Evolutionary conservation across 2,329 filamentous ascomycete species (phyloP), one percentile per base, ranked within the genome.

Genomic region (Drechslerella coelobrocha): DNA sequence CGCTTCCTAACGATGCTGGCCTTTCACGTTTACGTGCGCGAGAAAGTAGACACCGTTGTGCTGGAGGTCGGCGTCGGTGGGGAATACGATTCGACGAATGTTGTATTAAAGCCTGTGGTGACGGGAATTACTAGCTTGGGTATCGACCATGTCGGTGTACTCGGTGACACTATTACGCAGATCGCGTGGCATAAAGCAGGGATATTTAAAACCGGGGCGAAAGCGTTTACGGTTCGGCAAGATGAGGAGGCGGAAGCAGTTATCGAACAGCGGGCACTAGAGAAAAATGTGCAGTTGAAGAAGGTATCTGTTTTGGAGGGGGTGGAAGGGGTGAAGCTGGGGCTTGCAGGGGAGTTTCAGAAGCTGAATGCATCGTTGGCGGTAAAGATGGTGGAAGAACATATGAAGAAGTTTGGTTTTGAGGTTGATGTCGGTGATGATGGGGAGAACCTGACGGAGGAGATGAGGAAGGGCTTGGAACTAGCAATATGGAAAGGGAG

Each of bases 11-110:
- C 93, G 0, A 83, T 99, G 37, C 84, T 97, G 81, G 92, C 92
- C 1, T 86, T 96, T 75, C 92, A 96, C 76, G 84, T 88, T 1
- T 99, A 96, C 75, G 77, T 95, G 24, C 79, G 83, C 51, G 89
- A 94, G 77, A 88, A 88, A 0, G 87, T 97, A 0, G 83, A 88
- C 73, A 86, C 86, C 17, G 92, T 91, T 0, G 86, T 97, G 8
- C 84, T 97, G 31, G 94, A 99, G 80, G 96, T 91, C 76, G 94
- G 94, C 0, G 95, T 97, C 73, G 94, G 94, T 14, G 94, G 92
- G 52, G 91, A 96, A 79, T 92, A 92, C 76, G 93, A 97, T 77
- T 89, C 89, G 26, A 99, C 94, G 8, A 97, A 97, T 76, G 85
- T 97, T 21, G 79, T 99, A 4, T 81, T 83, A 9, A 83, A 85